Conservation (phyloP, 2,329 filamentous ascomycete genomes). For the Pseudocercospora vitis region DNA sequence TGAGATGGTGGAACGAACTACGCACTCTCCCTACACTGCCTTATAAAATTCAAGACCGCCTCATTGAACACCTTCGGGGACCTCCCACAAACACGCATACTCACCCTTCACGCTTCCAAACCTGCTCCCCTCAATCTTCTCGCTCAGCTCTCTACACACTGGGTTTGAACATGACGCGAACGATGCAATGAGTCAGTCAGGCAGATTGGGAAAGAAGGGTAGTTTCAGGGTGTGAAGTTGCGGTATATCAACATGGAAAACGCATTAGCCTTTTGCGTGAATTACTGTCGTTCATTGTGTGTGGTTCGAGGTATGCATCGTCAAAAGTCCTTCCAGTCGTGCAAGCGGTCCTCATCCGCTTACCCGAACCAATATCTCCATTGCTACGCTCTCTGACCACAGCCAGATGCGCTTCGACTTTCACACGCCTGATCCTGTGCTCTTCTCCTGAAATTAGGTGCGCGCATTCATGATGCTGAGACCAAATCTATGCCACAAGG, state of each 20-base stretch:
- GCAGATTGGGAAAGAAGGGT: neutral
- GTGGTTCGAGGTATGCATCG: too few relatives aligned
- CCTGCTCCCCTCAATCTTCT: constrained; percentile 22
- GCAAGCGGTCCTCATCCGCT: too few relatives aligned
- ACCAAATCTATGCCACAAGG: neutral
- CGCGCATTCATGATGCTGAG: neutral
- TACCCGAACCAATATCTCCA: too few relatives aligned
- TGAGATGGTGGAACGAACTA: neutral
- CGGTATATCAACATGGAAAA: too few relatives aligned
- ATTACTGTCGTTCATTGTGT: too few relatives aligned
- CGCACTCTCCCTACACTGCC: neutral
- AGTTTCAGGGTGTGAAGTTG: too few relatives aligned
- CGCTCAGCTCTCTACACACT: constrained; percentile 26
- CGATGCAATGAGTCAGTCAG: neutral
- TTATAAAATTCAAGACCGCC: constrained; percentile 19
- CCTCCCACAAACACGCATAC: constrained; percentile 30
- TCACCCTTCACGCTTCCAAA: constrained; percentile 28
- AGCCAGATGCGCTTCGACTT: too few relatives aligned
- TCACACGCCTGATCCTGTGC: too few relatives aligned
- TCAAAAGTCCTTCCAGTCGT: too few relatives aligned
- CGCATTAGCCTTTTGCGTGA: neutral
- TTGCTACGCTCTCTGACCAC: too few relatives aligned
- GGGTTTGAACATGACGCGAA: constrained; percentile 1
- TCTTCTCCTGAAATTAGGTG: neutral
- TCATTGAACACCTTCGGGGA: constrained; percentile 27